Conservation (phyloP, 2,329 filamentous ascomycete species). For the Verticillium klebahnii region DNA sequence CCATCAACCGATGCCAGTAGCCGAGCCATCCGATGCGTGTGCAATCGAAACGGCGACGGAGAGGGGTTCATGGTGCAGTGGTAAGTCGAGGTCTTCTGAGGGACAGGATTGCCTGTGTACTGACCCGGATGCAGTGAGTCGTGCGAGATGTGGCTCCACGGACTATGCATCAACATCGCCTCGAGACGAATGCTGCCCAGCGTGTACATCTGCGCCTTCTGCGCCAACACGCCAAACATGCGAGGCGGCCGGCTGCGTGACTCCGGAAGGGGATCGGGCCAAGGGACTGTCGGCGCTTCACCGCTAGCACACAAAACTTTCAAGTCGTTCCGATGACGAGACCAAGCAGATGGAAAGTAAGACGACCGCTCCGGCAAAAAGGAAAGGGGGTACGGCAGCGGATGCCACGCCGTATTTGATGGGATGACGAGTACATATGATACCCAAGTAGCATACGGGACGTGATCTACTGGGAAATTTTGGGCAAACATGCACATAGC, state of each 20-base stretch:
- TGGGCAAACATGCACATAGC: slow-evolving; percentile 18
- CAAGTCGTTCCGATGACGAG: slow-evolving; percentile 36
- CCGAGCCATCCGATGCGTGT: slow-evolving; percentile 52
- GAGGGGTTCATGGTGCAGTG: slow-evolving; percentile 59
- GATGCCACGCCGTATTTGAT: slow-evolving; percentile 7
- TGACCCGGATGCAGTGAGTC: slow-evolving; percentile 42
- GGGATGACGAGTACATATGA: slow-evolving; percentile 20
- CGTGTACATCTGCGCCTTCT: slow-evolving; percentile 62
- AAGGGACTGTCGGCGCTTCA: slow-evolving; percentile 26
- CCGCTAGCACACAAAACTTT: slow-evolving; percentile 41
- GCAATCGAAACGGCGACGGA: slow-evolving; percentile 40
- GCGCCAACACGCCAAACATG: slow-evolving; percentile 54
- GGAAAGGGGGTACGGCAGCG: slow-evolving; percentile 5
- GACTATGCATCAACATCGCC: slow-evolving; percentile 55
- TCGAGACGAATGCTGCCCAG: slow-evolving; percentile 50
- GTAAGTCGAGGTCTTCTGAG: slow-evolving; percentile 33
- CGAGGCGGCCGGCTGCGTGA: slow-evolving; percentile 44
- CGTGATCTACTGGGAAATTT: neutral
- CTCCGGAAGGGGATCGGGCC: slow-evolving; percentile 26
- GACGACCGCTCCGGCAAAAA: slow-evolving; percentile 18
- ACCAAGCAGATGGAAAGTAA: neutral
- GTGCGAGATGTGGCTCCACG: slow-evolving; percentile 62
- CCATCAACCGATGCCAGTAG: slow-evolving; percentile 36
- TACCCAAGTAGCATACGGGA: slow-evolving; percentile 19
- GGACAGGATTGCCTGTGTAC: neutral